These are phyloP conservation scores for Skeletonema grethae DNA, from an alignment of 108 stramenopile genomes.

Conservation along the genomic window DNA sequence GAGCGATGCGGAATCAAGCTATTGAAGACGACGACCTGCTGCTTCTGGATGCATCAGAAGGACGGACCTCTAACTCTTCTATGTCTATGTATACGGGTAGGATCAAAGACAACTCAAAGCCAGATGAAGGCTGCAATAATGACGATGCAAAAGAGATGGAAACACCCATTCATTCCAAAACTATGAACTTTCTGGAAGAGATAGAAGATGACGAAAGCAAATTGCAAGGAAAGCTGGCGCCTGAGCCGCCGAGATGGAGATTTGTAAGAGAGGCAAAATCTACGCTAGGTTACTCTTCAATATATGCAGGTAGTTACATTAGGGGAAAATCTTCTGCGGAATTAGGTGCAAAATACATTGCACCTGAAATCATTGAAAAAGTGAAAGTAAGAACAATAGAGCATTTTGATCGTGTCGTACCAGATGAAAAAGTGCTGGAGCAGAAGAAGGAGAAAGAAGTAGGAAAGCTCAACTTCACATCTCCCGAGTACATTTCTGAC, in stretches of 20 bases:
- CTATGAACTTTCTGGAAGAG: background rate
- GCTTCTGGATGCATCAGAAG: background rate
- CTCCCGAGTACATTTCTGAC: too few relatives aligned
- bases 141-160: background rate
- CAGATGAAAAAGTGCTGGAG: background rate
- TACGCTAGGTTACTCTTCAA: conserved; percentile 2
- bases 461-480: background rate
- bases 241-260: conserved; percentile 7
- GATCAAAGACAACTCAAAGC: too few relatives aligned
- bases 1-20: background rate
- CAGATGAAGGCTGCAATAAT: too few relatives aligned
- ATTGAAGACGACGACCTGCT: background rate
- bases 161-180: background rate
- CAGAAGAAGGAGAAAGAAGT: conserved; percentile 1
- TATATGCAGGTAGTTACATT: background rate
- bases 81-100: too few relatives aligned
- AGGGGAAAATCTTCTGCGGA: background rate
- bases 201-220: background rate
- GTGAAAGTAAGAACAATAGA: conserved; percentile 4
- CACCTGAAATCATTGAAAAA: background rate
- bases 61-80: too few relatives aligned
- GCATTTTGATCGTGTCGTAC: background rate
- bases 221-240: background rate
- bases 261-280: conserved; percentile 11
- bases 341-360: conserved; percentile 3